Conservation (phyloP, 2,329 filamentous ascomycete genomes). For the Clonostachys byssicola region DNA sequence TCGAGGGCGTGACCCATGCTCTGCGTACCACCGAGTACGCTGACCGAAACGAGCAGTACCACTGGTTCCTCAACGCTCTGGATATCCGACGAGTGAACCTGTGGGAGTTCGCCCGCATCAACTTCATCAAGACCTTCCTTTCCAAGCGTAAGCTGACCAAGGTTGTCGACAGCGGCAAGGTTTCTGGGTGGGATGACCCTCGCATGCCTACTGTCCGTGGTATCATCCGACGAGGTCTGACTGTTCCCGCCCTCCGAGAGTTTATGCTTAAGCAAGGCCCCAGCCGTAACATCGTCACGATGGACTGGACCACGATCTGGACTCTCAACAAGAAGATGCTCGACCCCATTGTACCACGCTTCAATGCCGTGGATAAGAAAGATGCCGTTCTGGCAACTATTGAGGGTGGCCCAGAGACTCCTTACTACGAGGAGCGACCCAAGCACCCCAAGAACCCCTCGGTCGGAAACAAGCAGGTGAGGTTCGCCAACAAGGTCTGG, state of each 20-base stretch:
- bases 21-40: conserved; percentile 84
- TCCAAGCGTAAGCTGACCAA: conserved; percentile 86
- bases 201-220: conserved; percentile 83
- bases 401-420: conserved; percentile 66
- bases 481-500: conserved; percentile 69
- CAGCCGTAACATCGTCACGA: conserved; percentile 76
- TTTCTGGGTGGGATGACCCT: conserved; percentile 84
- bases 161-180: conserved; percentile 70
- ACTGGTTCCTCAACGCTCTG: conserved; percentile 77
- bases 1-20: conserved; percentile 81
- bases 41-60: conserved; percentile 81
- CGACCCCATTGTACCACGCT: conserved; percentile 69
- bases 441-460: conserved; percentile 87
- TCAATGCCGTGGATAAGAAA: conserved; percentile 69
- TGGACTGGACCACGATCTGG: conserved; percentile 79
- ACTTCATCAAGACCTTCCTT: conserved; percentile 78
- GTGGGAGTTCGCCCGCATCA: conserved; percentile 82
- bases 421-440: conserved; percentile 69
- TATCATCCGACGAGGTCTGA: conserved; percentile 74
- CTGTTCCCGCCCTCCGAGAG: conserved; percentile 72
- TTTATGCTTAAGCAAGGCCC: conserved; percentile 84
- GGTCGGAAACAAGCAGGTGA: conserved; percentile 81
- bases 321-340: conserved; percentile 77
- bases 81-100: conserved; percentile 74
- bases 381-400: conserved; percentile 68